These are phyloP conservation scores for Xylaria arbuscula DNA, from an alignment of 2,329 filamentous ascomycete genomes.

Conservation along the genomic window DNA sequence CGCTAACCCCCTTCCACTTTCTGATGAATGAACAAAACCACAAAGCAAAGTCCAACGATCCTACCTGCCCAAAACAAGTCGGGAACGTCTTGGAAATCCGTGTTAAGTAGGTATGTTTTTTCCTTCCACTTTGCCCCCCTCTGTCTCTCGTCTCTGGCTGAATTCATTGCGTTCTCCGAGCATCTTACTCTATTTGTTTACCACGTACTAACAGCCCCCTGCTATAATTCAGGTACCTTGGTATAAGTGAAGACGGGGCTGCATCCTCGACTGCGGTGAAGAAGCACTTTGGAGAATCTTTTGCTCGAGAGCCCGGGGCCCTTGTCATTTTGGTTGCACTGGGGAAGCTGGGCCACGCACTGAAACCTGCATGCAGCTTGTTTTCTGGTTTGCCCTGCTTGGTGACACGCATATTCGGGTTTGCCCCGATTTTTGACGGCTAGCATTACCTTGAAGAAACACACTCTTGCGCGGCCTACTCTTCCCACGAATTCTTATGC, in stretches of 20 bases:
- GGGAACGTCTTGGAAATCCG: background rate
- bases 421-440: conserved; percentile 14
- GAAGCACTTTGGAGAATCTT: conserved; percentile 11
- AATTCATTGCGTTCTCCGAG: background rate
- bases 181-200: background rate
- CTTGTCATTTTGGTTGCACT: conserved; percentile 20
- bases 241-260: background rate
- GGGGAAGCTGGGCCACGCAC: conserved; percentile 22
- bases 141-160: background rate
- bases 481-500: background rate
- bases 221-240: background rate
- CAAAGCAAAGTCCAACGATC: background rate
- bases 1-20: conserved; percentile 9
- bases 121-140: background rate
- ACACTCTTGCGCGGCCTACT: background rate
- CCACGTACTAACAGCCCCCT: background rate
- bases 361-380: conserved; percentile 33
- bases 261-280: conserved; percentile 17
- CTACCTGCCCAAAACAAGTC: too few relatives aligned
- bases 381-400: conserved; percentile 12
- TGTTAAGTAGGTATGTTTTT: background rate
- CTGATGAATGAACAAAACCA: background rate
- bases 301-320: conserved; percentile 13
- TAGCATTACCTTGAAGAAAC: background rate
- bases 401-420: conserved; percentile 19